Percentiles rank a stretch among this genome's conserved stretches.
phyloP scores from a whole-genome alignment of 345 rosid species.

The Boechera divaricarpa region DNA sequence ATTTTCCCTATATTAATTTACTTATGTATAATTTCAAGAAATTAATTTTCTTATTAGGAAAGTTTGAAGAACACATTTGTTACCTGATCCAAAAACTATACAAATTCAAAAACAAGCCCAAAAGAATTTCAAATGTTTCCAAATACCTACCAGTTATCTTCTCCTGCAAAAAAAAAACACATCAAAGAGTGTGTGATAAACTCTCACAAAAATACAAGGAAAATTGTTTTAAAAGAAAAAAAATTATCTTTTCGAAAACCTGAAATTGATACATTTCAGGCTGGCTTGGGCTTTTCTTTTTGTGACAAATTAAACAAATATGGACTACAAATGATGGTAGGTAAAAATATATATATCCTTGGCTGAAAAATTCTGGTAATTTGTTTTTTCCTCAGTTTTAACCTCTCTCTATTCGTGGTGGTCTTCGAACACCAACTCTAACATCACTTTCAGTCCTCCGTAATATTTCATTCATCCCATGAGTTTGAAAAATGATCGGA shows the following conservation, averaged over 20 bases:
- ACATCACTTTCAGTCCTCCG: conserved; percentile 44
- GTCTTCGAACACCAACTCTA: conserved; percentile 41
- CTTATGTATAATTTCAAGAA: background rate
- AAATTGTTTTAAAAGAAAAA: background rate
- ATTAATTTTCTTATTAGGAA: background rate
- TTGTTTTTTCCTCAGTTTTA: background rate
- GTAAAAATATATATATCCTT: conserved; percentile 9
- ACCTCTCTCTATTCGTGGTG: conserved; percentile 46
- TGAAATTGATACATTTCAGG: conserved; percentile 26
- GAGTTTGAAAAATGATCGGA: conserved; percentile 41
- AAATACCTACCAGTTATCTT: background rate
- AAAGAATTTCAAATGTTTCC: conserved; percentile 12
- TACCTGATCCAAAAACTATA: background rate
- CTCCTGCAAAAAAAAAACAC: background rate
- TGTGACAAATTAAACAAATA: conserved; percentile 5
- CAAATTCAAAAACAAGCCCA: conserved; percentile 1
- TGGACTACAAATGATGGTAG: conserved; percentile 36
- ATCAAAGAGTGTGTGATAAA: background rate
- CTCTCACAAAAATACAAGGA: background rate
- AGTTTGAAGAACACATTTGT: background rate
- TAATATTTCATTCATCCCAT: conserved; percentile 50
- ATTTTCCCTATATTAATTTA: background rate
- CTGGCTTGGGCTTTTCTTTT: background rate
- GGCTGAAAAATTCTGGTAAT: conserved; percentile 9
- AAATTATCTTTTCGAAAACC: conserved; percentile 33